Conservation (phyloP, 2,329 filamentous ascomycete genomes). For the Beauveria bassiana region DNA sequence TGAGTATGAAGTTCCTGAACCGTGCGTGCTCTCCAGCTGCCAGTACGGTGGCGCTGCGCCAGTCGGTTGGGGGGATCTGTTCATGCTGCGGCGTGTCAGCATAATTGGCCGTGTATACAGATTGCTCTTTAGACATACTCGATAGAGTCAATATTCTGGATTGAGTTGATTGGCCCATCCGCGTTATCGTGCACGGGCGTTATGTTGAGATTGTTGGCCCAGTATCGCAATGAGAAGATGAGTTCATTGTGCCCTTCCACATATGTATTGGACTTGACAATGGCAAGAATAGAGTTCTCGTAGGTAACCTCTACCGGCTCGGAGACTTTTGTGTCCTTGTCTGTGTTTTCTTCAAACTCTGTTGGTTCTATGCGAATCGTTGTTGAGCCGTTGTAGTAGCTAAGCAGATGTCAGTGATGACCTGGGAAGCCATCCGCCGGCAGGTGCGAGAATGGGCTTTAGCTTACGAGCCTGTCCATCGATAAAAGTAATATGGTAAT, state of each 20-base stretch:
- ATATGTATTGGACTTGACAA: constrained; percentile 1
- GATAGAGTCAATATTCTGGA: neutral
- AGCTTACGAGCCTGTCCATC: constrained; percentile 4
- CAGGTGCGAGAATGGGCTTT: too few species aligned
- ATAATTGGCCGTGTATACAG: too few species aligned
- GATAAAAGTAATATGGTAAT: neutral
- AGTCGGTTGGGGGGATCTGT: neutral
- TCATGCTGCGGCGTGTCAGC: neutral
- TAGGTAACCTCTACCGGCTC: neutral
- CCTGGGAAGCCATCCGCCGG: neutral
- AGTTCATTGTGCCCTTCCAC: neutral
- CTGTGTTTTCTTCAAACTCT: neutral
- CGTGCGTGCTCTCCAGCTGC: neutral
- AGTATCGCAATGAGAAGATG: neutral
- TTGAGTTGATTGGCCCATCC: neutral
- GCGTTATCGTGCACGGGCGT: neutral
- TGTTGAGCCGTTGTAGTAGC: constrained; percentile 5
- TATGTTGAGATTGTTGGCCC: constrained; percentile 3
- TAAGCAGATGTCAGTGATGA: neutral
- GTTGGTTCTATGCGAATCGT: constrained; percentile 1
- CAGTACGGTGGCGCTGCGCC: neutral
- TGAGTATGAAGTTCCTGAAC: neutral
- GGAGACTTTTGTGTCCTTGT: neutral
- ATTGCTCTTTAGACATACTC: neutral
- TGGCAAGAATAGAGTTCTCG: constrained; percentile 1